A percentile compares a stretch with the other conserved stretches of the same genome.
Conservation (phyloP, 495 filamentous ascomycete species). For the Alectoria sarmentosa region DNA sequence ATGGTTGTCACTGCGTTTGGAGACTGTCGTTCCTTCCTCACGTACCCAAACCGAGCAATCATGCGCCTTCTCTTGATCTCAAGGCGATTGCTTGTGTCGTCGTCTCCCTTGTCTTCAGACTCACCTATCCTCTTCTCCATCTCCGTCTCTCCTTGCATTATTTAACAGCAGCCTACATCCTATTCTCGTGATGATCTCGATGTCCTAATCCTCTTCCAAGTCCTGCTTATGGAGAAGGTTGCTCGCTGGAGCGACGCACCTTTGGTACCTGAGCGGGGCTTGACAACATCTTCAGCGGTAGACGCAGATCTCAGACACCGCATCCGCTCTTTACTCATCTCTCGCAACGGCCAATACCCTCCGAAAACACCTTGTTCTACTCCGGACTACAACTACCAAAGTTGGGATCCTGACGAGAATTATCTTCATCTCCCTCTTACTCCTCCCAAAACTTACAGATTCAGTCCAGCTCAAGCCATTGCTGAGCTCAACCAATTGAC, state of each 20-base stretch:
- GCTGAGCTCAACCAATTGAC: conserved; percentile 12
- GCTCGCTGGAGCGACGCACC: conserved; percentile 11
- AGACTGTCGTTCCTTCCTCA: neutral
- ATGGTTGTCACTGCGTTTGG: neutral
- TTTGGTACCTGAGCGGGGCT: conserved; percentile 17
- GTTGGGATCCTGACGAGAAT: conserved; percentile 6
- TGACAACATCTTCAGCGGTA: conserved; percentile 11
- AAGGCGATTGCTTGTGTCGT: neutral
- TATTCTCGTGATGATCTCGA: conserved; percentile 5
- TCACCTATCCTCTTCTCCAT: neutral
- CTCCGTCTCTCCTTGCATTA: neutral
- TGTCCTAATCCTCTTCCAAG: conserved; percentile 7
- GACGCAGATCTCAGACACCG: conserved; percentile 22
- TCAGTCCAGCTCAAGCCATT: conserved; percentile 15
- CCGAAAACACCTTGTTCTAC: conserved; percentile 21
- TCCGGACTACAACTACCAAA: conserved; percentile 11
- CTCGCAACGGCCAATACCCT: conserved; percentile 20
- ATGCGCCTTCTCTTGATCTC: neutral
- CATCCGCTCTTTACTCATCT: conserved; percentile 23
- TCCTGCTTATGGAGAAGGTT: conserved; percentile 20
- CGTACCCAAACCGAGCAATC: neutral
- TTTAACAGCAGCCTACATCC: conserved; percentile 1
- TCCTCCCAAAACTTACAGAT: neutral
- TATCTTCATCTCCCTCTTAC: neutral
- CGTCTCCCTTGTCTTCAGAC: neutral